Evolutionary conservation across 805 yeast genomes (phyloP), one percentile per base, ranked within the genome.

Genomic region (Nakazawaea sp.): DNA sequence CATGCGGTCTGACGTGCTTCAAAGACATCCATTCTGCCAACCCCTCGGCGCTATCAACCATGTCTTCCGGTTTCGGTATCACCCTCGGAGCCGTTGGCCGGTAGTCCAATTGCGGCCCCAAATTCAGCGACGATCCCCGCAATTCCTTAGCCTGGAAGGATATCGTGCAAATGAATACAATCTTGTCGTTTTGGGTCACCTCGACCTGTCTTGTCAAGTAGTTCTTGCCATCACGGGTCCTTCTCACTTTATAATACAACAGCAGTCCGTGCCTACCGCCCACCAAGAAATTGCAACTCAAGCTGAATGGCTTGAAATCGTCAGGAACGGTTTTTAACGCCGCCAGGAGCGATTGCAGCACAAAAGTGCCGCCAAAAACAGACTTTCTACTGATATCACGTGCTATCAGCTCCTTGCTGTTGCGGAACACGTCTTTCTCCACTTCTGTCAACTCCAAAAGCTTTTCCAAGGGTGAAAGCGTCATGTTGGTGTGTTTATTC

Each of bases 241-340:
- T 63, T 15, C 54, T 56, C 5, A 83, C 88, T 25, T 66, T 59
- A 52, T 78, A 83, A 7, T 57, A 57, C 46, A 78, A 68, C 13
- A 72, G 70, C 1, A 56, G 43, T 1, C 48, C 46, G 0, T 70
- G 63, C 28, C 64, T 57, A 0, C 83, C 87, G 1, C 80, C 73
- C 12, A 59, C 55, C 6, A 81, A 51, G 48, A 81, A 81, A 51
- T 73, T 77, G 13, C 78, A 67, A 50, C 81, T 88, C 39, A 78
- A 57, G 9, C 85, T 71, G 24, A 71, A 66, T 1, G 88, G 87
- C 20, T 59, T 59, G 55, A 70, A 72, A 75, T 62, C 6, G 76
- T 69, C 33, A 67, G 12, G 17, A 6, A 28, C 31, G 18, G 31
- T 28, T 9, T 16, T n/a, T 7, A 15, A 28, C 12, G 31, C 17